phyloP scores from a whole-genome alignment of 2,329 filamentous ascomycete species.

The Xylariales sp. region DNA sequence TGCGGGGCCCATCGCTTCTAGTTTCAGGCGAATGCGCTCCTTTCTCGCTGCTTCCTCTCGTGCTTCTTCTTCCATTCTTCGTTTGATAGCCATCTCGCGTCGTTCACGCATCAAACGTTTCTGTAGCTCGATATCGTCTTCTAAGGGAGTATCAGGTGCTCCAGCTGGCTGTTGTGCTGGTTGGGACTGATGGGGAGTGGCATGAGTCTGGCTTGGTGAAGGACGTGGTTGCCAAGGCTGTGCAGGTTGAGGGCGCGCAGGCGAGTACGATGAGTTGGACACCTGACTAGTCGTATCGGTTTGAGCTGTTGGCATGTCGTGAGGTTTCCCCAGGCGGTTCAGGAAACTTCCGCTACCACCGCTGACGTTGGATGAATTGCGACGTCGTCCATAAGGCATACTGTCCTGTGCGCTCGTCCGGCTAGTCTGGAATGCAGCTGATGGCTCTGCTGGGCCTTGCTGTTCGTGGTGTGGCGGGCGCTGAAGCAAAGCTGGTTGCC shows the following conservation, averaged over 20 bases:
- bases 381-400: slow-evolving; percentile 63
- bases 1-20: slow-evolving; percentile 64
- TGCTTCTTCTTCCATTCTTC: slow-evolving; percentile 63
- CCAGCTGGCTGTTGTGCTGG: slow-evolving; percentile 23
- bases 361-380: slow-evolving; percentile 88
- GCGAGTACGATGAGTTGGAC: slow-evolving; percentile 39
- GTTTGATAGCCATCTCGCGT: slow-evolving; percentile 64
- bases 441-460: slow-evolving; percentile 71
- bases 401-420: slow-evolving; percentile 62
- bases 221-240: slow-evolving; percentile 35
- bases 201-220: slow-evolving; percentile 39
- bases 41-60: slow-evolving; percentile 68
- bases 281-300: slow-evolving; percentile 16
- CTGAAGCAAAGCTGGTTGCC: slow-evolving; percentile 67
- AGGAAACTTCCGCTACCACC: slow-evolving; percentile 72
- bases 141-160: slow-evolving; percentile 29
- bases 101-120: slow-evolving; percentile 71
- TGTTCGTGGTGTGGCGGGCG: slow-evolving; percentile 60
- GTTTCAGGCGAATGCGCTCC: slow-evolving; percentile 67
- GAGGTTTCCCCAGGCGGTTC: slow-evolving; percentile 47
- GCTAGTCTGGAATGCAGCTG: slow-evolving; percentile 78
- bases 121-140: slow-evolving; percentile 58
- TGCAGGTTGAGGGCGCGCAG: slow-evolving; percentile 27
- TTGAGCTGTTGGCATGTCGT: slow-evolving; percentile 40
- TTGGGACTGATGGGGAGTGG: slow-evolving; percentile 33